Evolutionary conservation across 495 filamentous ascomycete genomes (phyloP).

Genomic region (Pseudoneurospora amorphoporcata): DNA sequence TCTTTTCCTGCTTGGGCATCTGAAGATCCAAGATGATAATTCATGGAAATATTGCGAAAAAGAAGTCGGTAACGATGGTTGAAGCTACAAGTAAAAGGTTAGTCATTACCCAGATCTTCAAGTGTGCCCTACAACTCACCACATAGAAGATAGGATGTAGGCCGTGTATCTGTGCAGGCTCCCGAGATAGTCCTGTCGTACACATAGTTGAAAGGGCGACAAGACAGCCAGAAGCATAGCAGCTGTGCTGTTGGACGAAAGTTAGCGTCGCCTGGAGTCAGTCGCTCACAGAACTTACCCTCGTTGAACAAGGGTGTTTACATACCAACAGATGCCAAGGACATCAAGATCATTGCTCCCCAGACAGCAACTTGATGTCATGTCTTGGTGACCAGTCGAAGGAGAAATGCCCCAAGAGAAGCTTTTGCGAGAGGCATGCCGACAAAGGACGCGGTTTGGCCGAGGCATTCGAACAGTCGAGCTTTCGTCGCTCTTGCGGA

Average conservation of each 20-base stretch:
- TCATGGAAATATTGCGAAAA: slow-evolving; percentile 37
- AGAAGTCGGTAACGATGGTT: slow-evolving; percentile 31
- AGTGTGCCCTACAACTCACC: not conserved
- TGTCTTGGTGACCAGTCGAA: slow-evolving; percentile 16
- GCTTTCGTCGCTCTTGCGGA: not conserved
- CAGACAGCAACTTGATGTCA: slow-evolving; percentile 29
- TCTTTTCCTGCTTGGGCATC: slow-evolving; percentile 35
- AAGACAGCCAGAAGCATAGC: slow-evolving; percentile 16
- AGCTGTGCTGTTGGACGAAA: slow-evolving; percentile 16
- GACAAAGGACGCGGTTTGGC: slow-evolving; percentile 12
- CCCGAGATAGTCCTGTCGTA: slow-evolving; percentile 13
- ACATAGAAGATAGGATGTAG: slow-evolving; percentile 15
- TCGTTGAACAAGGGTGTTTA: not conserved
- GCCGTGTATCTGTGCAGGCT: slow-evolving; percentile 11
- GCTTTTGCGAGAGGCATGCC: slow-evolving; percentile 24
- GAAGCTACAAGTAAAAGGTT: slow-evolving; percentile 2
- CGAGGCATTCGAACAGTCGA: slow-evolving; percentile 3
- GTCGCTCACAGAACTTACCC: not conserved
- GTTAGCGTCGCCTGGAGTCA: not conserved
- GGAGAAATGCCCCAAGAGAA: slow-evolving; percentile 21
- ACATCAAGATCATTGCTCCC: slow-evolving; percentile 15
- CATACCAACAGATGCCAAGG: slow-evolving; percentile 11
- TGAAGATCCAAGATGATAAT: slow-evolving; percentile 40
- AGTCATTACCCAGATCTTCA: not conserved
- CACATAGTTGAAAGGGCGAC: slow-evolving; percentile 12